phyloP scores from a whole-genome alignment of 768 basidiomycete genomes.

The Agaricus subrufescens region DNA sequence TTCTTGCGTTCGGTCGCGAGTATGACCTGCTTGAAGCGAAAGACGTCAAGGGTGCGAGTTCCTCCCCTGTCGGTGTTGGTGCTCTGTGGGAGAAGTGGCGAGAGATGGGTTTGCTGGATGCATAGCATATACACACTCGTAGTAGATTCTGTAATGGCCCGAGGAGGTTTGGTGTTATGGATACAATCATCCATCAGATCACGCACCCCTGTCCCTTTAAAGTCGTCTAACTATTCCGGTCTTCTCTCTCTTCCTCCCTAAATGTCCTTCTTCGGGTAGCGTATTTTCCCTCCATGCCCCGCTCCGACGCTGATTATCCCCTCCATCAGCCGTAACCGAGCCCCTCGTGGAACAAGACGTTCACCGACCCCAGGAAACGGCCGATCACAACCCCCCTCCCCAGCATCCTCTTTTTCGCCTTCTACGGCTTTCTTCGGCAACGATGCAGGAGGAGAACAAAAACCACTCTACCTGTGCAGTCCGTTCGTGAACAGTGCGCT shows the following conservation, averaged over 20 bases:
- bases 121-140: conserved; percentile 18
- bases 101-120: conserved; percentile 80
- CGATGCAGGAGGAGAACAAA: background rate
- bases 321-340: conserved; percentile 5
- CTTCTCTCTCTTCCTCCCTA: conserved; percentile 17
- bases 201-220: background rate
- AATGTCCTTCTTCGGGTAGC: conserved; percentile 83
- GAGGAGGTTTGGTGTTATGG: conserved; percentile 1
- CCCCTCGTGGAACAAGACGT: conserved; percentile 62
- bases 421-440: conserved; percentile 8
- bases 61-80: conserved; percentile 67
- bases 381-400: conserved; percentile 35
- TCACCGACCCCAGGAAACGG: conserved; percentile 65
- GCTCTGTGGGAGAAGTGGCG: conserved; percentile 86
- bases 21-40: conserved; percentile 90
- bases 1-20: conserved; percentile 92
- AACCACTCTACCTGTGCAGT: conserved; percentile 89
- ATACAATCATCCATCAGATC: background rate
- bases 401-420: conserved; percentile 19
- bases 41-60: conserved; percentile 72
- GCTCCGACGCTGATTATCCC: background rate
- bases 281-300: conserved; percentile 17
- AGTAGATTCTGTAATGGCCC: background rate
- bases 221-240: background rate
- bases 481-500: conserved; percentile 94